Percentiles rank a stretch among this genome's conserved stretches.
phyloP scores from a whole-genome alignment of 768 basidiomycete species.

The Psilocybe sp. region DNA sequence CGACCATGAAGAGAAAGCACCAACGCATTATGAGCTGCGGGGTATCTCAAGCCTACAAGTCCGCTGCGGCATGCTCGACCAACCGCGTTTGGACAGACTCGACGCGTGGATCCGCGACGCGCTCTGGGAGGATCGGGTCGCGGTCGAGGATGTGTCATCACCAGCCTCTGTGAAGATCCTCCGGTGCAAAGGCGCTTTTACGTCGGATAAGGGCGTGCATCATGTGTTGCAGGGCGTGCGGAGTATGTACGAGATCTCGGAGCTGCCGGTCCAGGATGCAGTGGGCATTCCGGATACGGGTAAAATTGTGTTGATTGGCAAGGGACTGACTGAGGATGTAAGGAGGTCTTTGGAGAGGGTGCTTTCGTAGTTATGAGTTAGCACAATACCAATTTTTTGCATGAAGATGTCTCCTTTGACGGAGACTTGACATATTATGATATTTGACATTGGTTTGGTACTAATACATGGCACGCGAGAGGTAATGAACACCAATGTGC shows the following conservation, averaged over 20 bases:
- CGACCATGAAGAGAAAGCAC: constrained; percentile 17
- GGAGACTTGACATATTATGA: background rate
- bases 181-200: constrained; percentile 86
- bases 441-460: background rate
- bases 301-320: constrained; percentile 87
- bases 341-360: constrained; percentile 49
- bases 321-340: constrained; percentile 61
- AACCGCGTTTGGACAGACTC: constrained; percentile 45
- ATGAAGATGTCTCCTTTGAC: too few relatives aligned
- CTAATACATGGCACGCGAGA: too few relatives aligned
- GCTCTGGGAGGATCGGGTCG: constrained; percentile 75
- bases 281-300: constrained; percentile 59
- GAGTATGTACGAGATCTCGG: constrained; percentile 78
- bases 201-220: constrained; percentile 47
- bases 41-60: constrained; percentile 86
- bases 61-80: constrained; percentile 56
- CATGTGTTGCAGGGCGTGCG: constrained; percentile 90
- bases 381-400: too few relatives aligned
- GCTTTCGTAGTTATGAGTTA: constrained; percentile 19
- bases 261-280: constrained; percentile 31
- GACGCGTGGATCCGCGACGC: constrained; percentile 80
- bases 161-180: constrained; percentile 41
- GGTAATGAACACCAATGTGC: too few relatives aligned
- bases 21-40: constrained; percentile 66
- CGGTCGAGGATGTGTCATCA: constrained; percentile 37